phyloP scores from a whole-genome alignment of 2,329 filamentous ascomycete genomes.

The Emmonsiellopsis sp. region DNA sequence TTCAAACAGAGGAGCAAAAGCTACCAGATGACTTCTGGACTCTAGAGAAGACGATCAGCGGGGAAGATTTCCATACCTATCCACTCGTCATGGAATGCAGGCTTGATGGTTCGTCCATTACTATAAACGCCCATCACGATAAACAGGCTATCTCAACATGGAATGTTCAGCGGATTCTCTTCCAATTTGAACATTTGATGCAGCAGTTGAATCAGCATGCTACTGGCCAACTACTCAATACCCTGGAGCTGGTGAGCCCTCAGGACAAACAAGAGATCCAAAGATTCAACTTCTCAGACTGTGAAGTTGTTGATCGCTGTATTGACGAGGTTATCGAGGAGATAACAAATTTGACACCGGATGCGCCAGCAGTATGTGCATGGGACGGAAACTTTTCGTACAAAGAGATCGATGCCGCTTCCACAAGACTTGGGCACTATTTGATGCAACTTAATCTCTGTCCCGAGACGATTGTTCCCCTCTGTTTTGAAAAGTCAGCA shows the following conservation, averaged over 20 bases:
- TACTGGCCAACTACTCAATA: constrained; percentile 16
- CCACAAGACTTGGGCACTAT: constrained; percentile 6
- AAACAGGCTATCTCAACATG: constrained; percentile 46
- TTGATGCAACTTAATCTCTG: constrained; percentile 7
- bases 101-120: constrained; percentile 43
- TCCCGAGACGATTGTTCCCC: constrained; percentile 10
- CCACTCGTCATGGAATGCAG: constrained; percentile 55
- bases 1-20: constrained; percentile 15
- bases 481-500: constrained; percentile 42
- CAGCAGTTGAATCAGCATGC: constrained; percentile 22
- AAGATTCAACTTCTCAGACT: constrained; percentile 20
- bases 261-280: constrained; percentile 24
- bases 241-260: constrained; percentile 23
- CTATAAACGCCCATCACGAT: constrained; percentile 56
- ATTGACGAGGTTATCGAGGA: constrained; percentile 16
- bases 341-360: constrained; percentile 7
- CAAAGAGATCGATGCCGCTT: constrained; percentile 13
- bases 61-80: constrained; percentile 9
- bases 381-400: constrained; percentile 14
- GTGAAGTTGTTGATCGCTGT: constrained; percentile 6
- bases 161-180: constrained; percentile 45
- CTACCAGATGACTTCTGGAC: constrained; percentile 6
- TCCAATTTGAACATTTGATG: constrained; percentile 38
- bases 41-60: constrained; percentile 5
- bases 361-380: constrained; percentile 14